These are phyloP conservation scores for Chalaropsis ovoidea DNA, from an alignment of 2,329 filamentous ascomycete genomes.

Conservation along the genomic window DNA sequence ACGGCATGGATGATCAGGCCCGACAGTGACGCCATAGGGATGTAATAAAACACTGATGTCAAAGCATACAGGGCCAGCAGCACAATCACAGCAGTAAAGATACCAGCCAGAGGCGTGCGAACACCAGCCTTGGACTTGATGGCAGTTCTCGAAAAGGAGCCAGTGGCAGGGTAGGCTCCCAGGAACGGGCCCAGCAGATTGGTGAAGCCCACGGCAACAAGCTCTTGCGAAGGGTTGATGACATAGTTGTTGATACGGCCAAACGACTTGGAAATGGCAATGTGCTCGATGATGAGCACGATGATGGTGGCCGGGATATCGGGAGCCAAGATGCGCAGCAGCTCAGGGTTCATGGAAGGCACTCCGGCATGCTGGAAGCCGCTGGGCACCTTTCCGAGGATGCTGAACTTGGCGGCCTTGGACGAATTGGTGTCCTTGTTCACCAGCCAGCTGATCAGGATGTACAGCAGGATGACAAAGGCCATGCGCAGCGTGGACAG, in stretches of 20 bases:
- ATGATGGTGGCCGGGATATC: slow-evolving; percentile 80
- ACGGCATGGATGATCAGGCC: slow-evolving; percentile 95
- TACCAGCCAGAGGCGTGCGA: slow-evolving; percentile 77
- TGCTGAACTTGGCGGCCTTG: slow-evolving; percentile 48
- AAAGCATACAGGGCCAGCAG: slow-evolving; percentile 83
- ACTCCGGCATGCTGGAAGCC: slow-evolving; percentile 72
- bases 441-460: slow-evolving; percentile 61
- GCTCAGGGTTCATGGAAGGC: slow-evolving; percentile 54
- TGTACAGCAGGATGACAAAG: slow-evolving; percentile 73
- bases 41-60: slow-evolving; percentile 85
- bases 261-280: slow-evolving; percentile 94
- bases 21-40: slow-evolving; percentile 67
- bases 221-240: slow-evolving; percentile 89
- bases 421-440: slow-evolving; percentile 48
- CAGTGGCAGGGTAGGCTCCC: slow-evolving; percentile 83
- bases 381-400: slow-evolving; percentile 51
- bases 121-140: slow-evolving; percentile 97
- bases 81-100: slow-evolving; percentile 78
- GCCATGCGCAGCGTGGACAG: slow-evolving; percentile 65
- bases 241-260: slow-evolving; percentile 92
- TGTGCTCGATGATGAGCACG: slow-evolving; percentile 92
- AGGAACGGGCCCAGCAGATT: slow-evolving; percentile 80
- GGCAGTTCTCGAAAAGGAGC: slow-evolving; percentile 90
- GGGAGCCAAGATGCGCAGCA: slow-evolving; percentile 58
- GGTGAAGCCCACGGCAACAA: slow-evolving; percentile 84